Percentiles rank a stretch among this genome's conserved stretches.
phyloP scores from a whole-genome alignment of 2,329 filamentous ascomycete genomes.

The Apiospora phragmitis region DNA sequence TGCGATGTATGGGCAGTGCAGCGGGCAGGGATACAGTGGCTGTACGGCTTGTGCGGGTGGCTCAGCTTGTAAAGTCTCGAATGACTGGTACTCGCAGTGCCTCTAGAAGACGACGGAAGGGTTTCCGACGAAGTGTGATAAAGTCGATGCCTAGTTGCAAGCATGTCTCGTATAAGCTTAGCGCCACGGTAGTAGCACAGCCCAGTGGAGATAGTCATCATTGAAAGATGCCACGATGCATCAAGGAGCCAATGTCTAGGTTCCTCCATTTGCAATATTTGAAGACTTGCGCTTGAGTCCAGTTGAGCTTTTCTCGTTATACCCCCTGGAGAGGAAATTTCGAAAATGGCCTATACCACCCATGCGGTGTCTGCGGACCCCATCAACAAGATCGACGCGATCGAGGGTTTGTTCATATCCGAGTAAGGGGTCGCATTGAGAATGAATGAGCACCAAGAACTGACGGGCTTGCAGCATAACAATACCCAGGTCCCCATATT shows the following conservation, averaged over 20 bases:
- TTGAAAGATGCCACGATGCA: neutral
- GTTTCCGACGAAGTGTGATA: neutral
- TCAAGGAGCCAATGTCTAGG: neutral
- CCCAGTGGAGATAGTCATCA: neutral
- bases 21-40: slow-evolving; percentile 11
- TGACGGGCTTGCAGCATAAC: neutral
- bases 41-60: slow-evolving; percentile 4
- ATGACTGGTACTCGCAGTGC: slow-evolving; percentile 15
- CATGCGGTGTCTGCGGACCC: neutral
- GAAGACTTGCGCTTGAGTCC: neutral
- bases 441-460: neutral
- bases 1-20: slow-evolving; percentile 13
- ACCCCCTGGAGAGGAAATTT: neutral
- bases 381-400: neutral
- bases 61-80: slow-evolving; percentile 12
- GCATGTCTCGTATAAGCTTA: neutral
- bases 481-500: neutral
- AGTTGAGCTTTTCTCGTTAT: too few species aligned
- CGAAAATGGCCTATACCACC: neutral
- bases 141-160: neutral
- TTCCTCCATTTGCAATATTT: neutral
- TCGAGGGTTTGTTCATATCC: neutral
- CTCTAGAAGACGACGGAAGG: neutral
- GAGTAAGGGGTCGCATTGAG: neutral
- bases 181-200: neutral